phyloP scores from a whole-genome alignment of 176 grass and related monocot genomes.

The Eleusine coracana region DNA sequence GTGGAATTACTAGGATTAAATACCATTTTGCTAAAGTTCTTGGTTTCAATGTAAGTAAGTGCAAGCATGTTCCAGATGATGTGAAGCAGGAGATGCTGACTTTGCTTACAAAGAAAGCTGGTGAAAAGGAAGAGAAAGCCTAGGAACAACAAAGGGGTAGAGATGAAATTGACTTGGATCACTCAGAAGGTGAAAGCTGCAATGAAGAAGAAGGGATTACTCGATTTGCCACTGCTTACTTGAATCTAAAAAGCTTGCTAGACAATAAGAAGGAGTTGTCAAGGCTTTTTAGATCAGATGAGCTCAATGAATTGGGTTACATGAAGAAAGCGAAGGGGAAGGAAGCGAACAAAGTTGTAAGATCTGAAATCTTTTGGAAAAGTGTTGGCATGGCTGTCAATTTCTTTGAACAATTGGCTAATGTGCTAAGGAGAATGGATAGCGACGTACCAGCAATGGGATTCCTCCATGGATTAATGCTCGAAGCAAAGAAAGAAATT shows the following conservation, averaged over 20 bases:
- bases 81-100: background rate
- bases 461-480: background rate
- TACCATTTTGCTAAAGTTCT: too few relatives aligned
- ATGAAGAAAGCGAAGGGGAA: background rate
- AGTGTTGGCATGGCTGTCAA: background rate
- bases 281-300: background rate
- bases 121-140: background rate
- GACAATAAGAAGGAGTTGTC: background rate
- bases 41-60: too few relatives aligned
- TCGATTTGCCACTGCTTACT: background rate
- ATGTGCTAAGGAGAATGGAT: background rate
- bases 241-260: background rate
- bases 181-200: background rate
- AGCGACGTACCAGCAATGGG: background rate
- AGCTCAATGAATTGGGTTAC: background rate
- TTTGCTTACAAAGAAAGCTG: background rate
- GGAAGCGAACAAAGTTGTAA: background rate
- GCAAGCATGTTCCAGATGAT: background rate
- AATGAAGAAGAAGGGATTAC: background rate
- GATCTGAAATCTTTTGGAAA: background rate
- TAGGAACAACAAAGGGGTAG: background rate
- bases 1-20: too few relatives aligned
- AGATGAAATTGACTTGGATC: background rate
- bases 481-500: conserved; percentile 33
- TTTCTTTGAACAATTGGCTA: background rate